A percentile compares a stretch with the other conserved stretches of the same genome.
These are phyloP conservation scores for Apiospora phragmitis DNA, from an alignment of 2,329 filamentous ascomycete species.

Conservation along the genomic window DNA sequence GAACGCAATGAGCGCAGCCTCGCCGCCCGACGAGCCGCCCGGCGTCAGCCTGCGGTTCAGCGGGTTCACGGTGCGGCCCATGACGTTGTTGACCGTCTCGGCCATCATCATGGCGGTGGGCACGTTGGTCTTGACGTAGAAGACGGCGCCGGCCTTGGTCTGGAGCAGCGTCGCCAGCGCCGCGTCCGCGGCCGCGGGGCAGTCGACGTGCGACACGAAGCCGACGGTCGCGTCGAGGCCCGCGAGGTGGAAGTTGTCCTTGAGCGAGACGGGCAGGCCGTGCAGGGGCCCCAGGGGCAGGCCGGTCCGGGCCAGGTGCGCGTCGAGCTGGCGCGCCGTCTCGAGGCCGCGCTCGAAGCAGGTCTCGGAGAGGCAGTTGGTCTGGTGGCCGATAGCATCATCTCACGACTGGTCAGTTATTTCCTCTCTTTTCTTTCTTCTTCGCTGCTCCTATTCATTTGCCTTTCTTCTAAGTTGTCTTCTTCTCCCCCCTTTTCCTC, in stretches of 20 bases:
- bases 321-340: slow-evolving; percentile 50
- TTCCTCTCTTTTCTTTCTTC: background rate
- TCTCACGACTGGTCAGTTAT: too few species aligned
- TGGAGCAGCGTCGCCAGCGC: slow-evolving; percentile 41
- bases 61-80: slow-evolving; percentile 64
- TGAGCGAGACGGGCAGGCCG: slow-evolving; percentile 64
- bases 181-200: slow-evolving; percentile 50
- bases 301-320: slow-evolving; percentile 47
- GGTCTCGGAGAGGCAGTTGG: slow-evolving; percentile 53
- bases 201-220: slow-evolving; percentile 61
- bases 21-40: slow-evolving; percentile 68
- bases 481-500: background rate
- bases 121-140: slow-evolving; percentile 59
- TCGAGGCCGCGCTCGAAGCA: slow-evolving; percentile 54
- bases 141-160: slow-evolving; percentile 49
- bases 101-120: slow-evolving; percentile 69
- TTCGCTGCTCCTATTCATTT: too few species aligned
- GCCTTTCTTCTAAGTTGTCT: too few species aligned
- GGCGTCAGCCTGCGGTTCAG: slow-evolving; percentile 58
- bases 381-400: slow-evolving; percentile 26
- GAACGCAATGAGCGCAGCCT: slow-evolving; percentile 62
- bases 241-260: slow-evolving; percentile 68
- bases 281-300: slow-evolving; percentile 63
- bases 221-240: slow-evolving; percentile 64
- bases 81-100: slow-evolving; percentile 65